Base-by-base conservation (phyloP, 805 yeast species). In the Ogataea neopini region DNA sequence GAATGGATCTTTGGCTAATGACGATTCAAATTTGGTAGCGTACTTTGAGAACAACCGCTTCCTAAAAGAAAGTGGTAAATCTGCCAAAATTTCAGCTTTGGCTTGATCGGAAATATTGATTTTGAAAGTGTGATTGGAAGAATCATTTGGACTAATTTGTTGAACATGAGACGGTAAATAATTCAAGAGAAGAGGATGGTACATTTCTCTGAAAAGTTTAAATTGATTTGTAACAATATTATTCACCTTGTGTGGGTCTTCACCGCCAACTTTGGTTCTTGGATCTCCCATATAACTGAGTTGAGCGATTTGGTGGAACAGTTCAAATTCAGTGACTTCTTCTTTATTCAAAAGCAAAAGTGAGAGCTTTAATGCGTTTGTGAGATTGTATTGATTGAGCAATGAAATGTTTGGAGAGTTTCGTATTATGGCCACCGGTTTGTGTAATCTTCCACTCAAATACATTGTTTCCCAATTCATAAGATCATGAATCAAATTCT, bases 281-380 rank as follows among this genome's bases (percentile, higher is more conserved):
- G 90, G 84, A 64, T 94, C 99, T 15, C 99, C 99, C 64, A 82
- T 69, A 62, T 94, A 94, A 17, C 96, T 88, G 14, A 94, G 67
- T 11, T 81, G 79, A 0, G 97, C 84, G 39, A 94, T 85, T 53
- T 81, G 83, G 59, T 79, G 80, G 69, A 84, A 94, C 29, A 94
- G 76, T 32, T 84, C 79, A 34, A 61, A 60, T 51, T 71, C 61
- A 11, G 68, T 68, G 11, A 64, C 50, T 10, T 53, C 44, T 17
- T 51, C 42, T 32, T 68, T 71, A 29, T 75, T 74, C 18, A 83
- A 64, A 18, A 87, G 61, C 39, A 86, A 64, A 6, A 84, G 60
- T 1, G 89, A 83, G 13, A 90, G 64, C 9, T 89, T 75, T 42
- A 91, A 77, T 6, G 96, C 97, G 47, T 84, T 83, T 44, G 81